Evolutionary conservation across 2,329 filamentous ascomycete species (phyloP).

Genomic region (Phialophora expanda): DNA sequence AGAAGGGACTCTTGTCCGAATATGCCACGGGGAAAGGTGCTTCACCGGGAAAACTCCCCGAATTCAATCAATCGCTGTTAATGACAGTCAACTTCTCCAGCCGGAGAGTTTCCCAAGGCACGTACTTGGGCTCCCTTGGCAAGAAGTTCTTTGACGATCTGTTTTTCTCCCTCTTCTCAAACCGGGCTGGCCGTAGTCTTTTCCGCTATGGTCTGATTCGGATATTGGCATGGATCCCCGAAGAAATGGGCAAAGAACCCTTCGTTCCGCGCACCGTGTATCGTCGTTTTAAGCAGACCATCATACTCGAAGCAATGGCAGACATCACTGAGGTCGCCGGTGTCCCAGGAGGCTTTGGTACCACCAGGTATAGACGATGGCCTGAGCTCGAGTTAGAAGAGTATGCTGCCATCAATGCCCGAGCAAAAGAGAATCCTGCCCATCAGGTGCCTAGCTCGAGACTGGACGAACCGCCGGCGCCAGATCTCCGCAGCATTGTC

Average conservation of each 20-base stretch:
- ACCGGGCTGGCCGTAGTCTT: constrained; percentile 61
- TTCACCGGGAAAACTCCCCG: constrained; percentile 43
- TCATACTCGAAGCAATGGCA: constrained; percentile 33
- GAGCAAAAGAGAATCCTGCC: constrained; percentile 6
- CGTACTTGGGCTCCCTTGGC: constrained; percentile 61
- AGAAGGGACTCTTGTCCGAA: constrained; percentile 56
- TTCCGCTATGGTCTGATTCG: constrained; percentile 79
- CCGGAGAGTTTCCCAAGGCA: constrained; percentile 52
- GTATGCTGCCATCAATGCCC: constrained; percentile 19
- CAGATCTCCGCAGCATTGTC: constrained; percentile 24
- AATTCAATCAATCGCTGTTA: constrained; percentile 74
- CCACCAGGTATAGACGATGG: constrained; percentile 24
- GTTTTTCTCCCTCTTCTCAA: constrained; percentile 61
- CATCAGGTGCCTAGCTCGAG: constrained; percentile 3
- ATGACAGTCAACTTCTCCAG: constrained; percentile 68
- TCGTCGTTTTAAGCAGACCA: constrained; percentile 49
- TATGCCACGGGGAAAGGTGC: constrained; percentile 46
- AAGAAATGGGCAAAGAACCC: constrained; percentile 60
- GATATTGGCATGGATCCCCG: constrained; percentile 74
- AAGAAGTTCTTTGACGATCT: constrained; percentile 63
- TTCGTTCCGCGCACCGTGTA: constrained; percentile 66
- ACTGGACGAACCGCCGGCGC: constrained; percentile 17
- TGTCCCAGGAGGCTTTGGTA: constrained; percentile 7
- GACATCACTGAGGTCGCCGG: constrained; percentile 34
- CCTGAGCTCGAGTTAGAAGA: constrained; percentile 28